Evolutionary conservation across 1,284 basidiomycete species (phyloP).

Genomic region (Pseudozyma tsukubaensis): DNA sequence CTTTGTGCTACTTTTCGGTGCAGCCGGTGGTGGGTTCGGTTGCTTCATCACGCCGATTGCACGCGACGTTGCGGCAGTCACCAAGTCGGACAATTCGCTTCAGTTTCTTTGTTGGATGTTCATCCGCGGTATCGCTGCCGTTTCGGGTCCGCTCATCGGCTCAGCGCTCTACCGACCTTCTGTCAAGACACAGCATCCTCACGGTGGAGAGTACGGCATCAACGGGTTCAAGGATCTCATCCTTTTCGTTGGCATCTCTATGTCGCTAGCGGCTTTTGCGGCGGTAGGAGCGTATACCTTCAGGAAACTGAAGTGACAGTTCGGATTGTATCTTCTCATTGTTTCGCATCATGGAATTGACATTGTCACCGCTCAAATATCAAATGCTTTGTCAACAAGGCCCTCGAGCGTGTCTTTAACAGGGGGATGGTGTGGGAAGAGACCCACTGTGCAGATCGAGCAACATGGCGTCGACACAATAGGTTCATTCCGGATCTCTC

Average conservation of each 20-base stretch:
- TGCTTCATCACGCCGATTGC: conserved; percentile 47
- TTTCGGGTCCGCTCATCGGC: conserved; percentile 51
- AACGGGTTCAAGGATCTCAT: conserved; percentile 45
- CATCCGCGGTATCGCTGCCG: conserved; percentile 44
- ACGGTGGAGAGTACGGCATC: conserved; percentile 28
- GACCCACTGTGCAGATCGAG: too few species aligned
- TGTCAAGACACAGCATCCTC: conserved; percentile 8
- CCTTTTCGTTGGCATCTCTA: conserved; percentile 37
- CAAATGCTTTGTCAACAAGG: too few species aligned
- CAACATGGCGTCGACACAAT: too few species aligned
- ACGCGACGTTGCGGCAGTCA: conserved; percentile 15
- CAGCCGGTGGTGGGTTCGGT: conserved; percentile 34
- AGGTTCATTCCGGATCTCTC: too few species aligned
- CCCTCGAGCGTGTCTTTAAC: too few species aligned
- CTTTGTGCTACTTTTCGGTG: conserved; percentile 54
- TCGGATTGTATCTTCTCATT: too few species aligned
- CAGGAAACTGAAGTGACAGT: not conserved
- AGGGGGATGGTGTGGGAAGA: too few species aligned
- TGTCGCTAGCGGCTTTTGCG: conserved; percentile 9
- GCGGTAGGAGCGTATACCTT: conserved; percentile 9
- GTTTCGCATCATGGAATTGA: too few species aligned
- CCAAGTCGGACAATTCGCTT: conserved; percentile 23
- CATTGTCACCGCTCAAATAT: too few species aligned
- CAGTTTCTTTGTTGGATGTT: conserved; percentile 44
- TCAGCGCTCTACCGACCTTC: conserved; percentile 36